phyloP scores from a whole-genome alignment of 106 monocot species.

The Acanthochlamys bracteata region DNA sequence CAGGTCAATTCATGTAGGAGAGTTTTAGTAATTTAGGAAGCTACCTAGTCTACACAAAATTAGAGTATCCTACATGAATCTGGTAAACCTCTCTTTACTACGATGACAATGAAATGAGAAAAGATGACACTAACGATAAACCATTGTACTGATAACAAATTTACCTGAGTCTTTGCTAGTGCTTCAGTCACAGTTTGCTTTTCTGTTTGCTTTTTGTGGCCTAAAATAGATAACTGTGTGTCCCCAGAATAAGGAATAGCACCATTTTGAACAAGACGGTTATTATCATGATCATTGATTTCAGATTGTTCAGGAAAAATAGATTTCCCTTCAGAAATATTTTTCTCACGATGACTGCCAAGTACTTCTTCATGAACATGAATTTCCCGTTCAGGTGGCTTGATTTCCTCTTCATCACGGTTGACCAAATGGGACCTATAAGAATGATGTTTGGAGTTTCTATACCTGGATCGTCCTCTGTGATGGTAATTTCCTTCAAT shows the following conservation, averaged over 20 bases:
- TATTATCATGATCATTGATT: not conserved
- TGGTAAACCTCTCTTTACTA: no score
- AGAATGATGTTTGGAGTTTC: conserved; percentile 7
- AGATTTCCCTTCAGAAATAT: conserved; percentile 11
- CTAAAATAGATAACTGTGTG: not conserved
- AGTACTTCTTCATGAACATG: conserved; percentile 25
- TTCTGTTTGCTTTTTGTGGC: conserved; percentile 4
- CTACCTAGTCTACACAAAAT: no score
- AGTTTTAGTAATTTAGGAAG: no score
- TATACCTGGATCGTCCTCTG: conserved; percentile 1
- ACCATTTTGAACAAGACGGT: conserved; percentile 1
- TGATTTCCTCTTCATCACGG: conserved; percentile 19
- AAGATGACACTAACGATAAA: no score
- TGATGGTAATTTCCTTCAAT: conserved; percentile 9
- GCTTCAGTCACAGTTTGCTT: not conserved
- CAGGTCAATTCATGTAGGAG: no score
- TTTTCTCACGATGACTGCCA: not conserved
- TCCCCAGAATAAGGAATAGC: not conserved
- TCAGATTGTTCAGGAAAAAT: conserved; percentile 7
- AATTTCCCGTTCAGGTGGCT: conserved; percentile 21
- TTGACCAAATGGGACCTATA: not conserved
- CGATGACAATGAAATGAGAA: no score
- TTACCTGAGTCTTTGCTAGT: conserved; percentile 6
- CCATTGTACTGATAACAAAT: not conserved
- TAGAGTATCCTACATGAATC: no score